These are phyloP conservation scores for Clonostachys chloroleuca DNA, from an alignment of 2,329 filamentous ascomycete species.

Conservation along the genomic window DNA sequence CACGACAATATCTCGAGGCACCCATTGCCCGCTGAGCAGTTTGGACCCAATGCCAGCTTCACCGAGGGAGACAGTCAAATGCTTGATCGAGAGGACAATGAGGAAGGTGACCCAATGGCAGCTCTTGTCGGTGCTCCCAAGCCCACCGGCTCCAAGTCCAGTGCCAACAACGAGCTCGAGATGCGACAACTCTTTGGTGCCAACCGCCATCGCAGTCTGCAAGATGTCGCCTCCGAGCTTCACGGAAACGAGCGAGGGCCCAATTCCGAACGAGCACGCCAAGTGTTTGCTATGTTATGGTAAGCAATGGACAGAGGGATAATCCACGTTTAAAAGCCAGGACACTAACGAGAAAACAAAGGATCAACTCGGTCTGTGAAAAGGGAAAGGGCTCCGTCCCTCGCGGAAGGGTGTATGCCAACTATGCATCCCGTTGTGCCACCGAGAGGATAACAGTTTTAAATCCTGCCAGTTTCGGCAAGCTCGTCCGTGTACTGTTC, in stretches of 20 bases:
- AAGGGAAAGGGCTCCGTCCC: constrained; percentile 83
- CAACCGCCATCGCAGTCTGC: constrained; percentile 63
- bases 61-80: constrained; percentile 42
- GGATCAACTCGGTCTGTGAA: constrained; percentile 70
- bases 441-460: constrained; percentile 91
- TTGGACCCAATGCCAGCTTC: constrained; percentile 46
- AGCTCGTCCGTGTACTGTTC: constrained; percentile 93
- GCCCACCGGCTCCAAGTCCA: constrained; percentile 58
- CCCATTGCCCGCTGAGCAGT: constrained; percentile 35
- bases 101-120: constrained; percentile 49
- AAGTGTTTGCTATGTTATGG: constrained; percentile 88
- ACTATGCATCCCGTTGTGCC: constrained; percentile 89
- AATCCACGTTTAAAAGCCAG: neutral
- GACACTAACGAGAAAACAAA: constrained; percentile 23
- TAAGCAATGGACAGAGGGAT: constrained; percentile 32
- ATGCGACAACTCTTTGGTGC: constrained; percentile 70
- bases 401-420: constrained; percentile 88
- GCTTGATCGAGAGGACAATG: constrained; percentile 54
- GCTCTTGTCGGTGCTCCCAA: constrained; percentile 35
- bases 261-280: constrained; percentile 77
- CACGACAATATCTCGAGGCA: neutral
- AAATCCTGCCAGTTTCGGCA: constrained; percentile 96
- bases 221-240: constrained; percentile 71
- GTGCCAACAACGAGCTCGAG: constrained; percentile 76
- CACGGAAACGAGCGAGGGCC: constrained; percentile 77